A percentile compares a stretch with the other conserved stretches of the same genome.
Conservation (phyloP, 257 asterid genomes). For the Catharanthus roseus region DNA sequence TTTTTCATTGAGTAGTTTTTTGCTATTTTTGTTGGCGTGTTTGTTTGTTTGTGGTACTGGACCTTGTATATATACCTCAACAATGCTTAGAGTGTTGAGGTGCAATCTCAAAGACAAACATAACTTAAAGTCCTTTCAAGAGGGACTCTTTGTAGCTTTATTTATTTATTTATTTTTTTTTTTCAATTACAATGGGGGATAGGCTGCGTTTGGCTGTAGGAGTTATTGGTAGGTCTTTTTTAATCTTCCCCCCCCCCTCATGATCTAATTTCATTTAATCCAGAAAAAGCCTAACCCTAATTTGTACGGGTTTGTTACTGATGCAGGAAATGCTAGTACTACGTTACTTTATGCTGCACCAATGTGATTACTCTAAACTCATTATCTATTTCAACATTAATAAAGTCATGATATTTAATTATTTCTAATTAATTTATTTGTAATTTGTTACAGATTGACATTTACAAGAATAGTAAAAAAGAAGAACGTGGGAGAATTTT, state of each 20-base stretch:
- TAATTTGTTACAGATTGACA: conserved; percentile 40
- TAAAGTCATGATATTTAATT: too few relatives aligned
- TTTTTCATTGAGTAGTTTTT: conserved; percentile 7
- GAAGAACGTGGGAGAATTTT: conserved; percentile 51
- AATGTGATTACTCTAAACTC: conserved; percentile 29
- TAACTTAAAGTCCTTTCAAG: background rate
- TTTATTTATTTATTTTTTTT: too few relatives aligned
- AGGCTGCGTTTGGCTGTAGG: conserved; percentile 64
- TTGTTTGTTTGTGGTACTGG: background rate
- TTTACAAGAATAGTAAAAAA: conserved; percentile 47
- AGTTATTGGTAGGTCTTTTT: conserved; percentile 49
- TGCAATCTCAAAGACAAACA: conserved; percentile 2
- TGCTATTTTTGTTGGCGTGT: background rate
- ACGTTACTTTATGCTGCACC: conserved; percentile 72
- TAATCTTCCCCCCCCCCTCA: too few relatives aligned
- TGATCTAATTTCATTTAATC: too few relatives aligned
- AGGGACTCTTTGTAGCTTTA: background rate
- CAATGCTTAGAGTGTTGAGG: background rate
- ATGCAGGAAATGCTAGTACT: conserved; percentile 69
- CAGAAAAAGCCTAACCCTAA: background rate
- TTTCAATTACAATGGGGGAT: conserved; percentile 58
- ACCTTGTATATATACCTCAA: conserved; percentile 5
- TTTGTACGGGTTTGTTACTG: conserved; percentile 7
- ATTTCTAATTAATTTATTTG: background rate
- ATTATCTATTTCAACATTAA: background rate